A percentile compares a stretch with the other conserved stretches of the same genome.
Evolutionary conservation across 1,139 yeast genomes (phyloP).

Genomic region (Nakaseomyces kungkrabaensis): DNA sequence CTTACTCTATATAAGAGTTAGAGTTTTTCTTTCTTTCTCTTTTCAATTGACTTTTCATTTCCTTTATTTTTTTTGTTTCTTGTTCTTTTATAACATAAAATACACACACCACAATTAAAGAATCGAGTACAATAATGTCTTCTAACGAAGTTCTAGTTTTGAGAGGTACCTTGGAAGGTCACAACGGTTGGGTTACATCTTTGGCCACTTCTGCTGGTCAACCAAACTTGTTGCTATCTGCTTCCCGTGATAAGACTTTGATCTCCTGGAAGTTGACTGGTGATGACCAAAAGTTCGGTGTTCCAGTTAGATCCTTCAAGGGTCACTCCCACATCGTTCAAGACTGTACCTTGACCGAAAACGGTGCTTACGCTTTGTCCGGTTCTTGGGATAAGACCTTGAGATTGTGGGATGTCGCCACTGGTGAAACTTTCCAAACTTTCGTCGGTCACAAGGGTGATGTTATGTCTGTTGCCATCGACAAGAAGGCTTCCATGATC

Average conservation of each 20-base stretch:
- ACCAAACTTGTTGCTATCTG: slow-evolving; percentile 97
- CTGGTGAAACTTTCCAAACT: slow-evolving; percentile 92
- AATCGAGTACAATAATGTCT: slow-evolving; percentile 34
- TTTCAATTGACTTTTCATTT: background rate
- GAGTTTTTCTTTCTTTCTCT: background rate
- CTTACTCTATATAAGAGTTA: slow-evolving; percentile 4
- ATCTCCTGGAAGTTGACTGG: slow-evolving; percentile 99
- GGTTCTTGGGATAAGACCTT: slow-evolving; percentile 99
- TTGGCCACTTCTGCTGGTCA: slow-evolving; percentile 96
- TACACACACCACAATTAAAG: slow-evolving; percentile 4
- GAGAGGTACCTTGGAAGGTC: slow-evolving; percentile 98
- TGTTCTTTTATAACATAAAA: background rate
- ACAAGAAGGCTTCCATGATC: slow-evolving; percentile 95
- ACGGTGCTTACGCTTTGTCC: slow-evolving; percentile 96
- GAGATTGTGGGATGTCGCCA: slow-evolving; percentile 95
- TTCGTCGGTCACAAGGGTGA: slow-evolving; percentile 98
- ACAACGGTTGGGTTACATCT: slow-evolving; percentile 94
- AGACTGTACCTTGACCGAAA: slow-evolving; percentile 96
- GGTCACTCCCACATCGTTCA: slow-evolving; percentile 99
- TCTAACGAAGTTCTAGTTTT: slow-evolving; percentile 87
- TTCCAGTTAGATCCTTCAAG: slow-evolving; percentile 91
- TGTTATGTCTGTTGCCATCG: slow-evolving; percentile 93
- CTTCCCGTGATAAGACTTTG: slow-evolving; percentile 97
- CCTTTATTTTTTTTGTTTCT: background rate
- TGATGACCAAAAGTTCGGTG: slow-evolving; percentile 95